Conservation (phyloP, 345 rosid species). For the Tarenaya hassleriana region DNA sequence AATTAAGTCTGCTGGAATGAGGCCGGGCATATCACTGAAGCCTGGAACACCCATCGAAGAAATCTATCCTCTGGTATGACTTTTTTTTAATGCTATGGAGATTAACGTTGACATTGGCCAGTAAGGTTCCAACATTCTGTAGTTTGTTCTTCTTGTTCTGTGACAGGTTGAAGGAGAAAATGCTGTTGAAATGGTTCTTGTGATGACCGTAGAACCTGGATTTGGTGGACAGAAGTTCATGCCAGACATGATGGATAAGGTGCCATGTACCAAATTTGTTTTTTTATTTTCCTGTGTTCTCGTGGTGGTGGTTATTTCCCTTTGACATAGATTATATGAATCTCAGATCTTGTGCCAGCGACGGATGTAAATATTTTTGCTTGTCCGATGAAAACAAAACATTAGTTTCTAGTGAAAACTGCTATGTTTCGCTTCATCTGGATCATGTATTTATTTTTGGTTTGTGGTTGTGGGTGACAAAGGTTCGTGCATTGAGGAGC, state of each 20-base stretch:
- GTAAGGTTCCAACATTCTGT: no score
- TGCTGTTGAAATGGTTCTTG: conserved; percentile 92
- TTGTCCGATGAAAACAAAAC: no score
- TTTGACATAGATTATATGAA: no score
- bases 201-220: conserved; percentile 92
- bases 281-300: not conserved
- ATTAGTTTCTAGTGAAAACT: no score
- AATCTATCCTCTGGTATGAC: conserved; percentile 71
- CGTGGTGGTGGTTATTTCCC: not conserved
- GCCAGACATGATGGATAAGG: conserved; percentile 85
- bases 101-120: not conserved
- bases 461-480: conserved; percentile 10
- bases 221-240: conserved; percentile 95
- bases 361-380: conserved; percentile 6
- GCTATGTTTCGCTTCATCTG: no score
- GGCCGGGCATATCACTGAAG: conserved; percentile 73
- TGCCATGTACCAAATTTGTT: conserved; percentile 12
- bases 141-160: conserved; percentile 1
- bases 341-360: no score
- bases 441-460: no score
- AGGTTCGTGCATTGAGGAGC: conserved; percentile 60
- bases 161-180: conserved; percentile 59
- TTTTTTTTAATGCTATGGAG: not conserved
- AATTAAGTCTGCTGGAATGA: conserved; percentile 81
- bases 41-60: conserved; percentile 84